Evolutionary conservation across 768 basidiomycete genomes (phyloP), one percentile per base, ranked within the genome.

Genomic region (Tephrocybe sp.): DNA sequence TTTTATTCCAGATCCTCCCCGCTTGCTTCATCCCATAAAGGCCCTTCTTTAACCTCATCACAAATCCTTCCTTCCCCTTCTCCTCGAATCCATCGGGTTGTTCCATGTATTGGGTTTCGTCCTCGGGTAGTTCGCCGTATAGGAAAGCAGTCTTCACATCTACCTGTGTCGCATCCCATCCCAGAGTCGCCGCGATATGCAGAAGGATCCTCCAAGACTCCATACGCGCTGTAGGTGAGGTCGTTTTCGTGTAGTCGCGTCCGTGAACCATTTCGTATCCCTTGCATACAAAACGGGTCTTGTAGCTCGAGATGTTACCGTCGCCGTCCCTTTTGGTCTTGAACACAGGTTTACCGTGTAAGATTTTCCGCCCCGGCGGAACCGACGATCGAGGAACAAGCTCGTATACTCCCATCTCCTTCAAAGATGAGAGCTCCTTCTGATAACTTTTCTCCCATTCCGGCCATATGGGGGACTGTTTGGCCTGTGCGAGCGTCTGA

Each of bases 261-360:
- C 65, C 3, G 59, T 50, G 29, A 1, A 50, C 41, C 30, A 39
- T 67, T 6, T 64, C 40, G 53, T 65, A 70, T 0, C 75, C 73
- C 23, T 65, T 57, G 9, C 65, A 67, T 1, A 77, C 68, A 18
- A 66, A 61, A 1, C 65, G 58, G 0, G 62, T 68, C 47, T 74
- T 74, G 55, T 64, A 63, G 8, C 57, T 24, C 0, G 49, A 43
- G 0, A 66, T 44, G 0, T 48, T 50, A 3, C 70, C 71, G 5
- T 53, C n/a, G 4, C 50, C 47, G 40, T 71, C 60, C 13, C 52
- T 33, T 49, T 74, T 74, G 4, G 51, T 50, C 24, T 52, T 57
- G 55, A 54, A 54, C 2, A 54, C 36, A 3, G 38, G 50, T 3
- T 30, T 29, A 24, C 0, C 50, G 37, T 12, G 30, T 41, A 1